phyloP scores from a whole-genome alignment of 257 asterid species.

The Thymus quinquecostatus region DNA sequence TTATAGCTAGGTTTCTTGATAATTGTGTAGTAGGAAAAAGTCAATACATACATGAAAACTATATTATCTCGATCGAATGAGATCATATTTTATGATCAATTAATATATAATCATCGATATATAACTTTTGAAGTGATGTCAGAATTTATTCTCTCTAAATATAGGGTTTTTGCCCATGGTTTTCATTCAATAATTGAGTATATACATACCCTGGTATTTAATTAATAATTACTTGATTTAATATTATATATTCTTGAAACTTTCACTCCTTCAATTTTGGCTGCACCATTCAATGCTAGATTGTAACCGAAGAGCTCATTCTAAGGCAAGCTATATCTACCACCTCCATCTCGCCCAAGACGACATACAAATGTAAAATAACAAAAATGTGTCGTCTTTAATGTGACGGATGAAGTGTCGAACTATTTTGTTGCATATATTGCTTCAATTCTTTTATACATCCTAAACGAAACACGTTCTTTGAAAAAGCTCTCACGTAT shows the following conservation, averaged over 20 bases:
- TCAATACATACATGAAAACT: background rate
- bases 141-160: conserved; percentile 9
- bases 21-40: background rate
- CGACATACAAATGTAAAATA: too few species aligned
- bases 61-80: conserved; percentile 19
- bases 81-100: background rate
- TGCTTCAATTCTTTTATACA: too few species aligned
- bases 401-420: too few species aligned
- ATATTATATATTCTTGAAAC: too few species aligned
- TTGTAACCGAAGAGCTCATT: background rate
- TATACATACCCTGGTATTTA: too few species aligned
- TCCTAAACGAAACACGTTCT: too few species aligned
- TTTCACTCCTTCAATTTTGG: background rate
- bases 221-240: background rate
- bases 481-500: too few species aligned
- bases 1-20: background rate
- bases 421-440: too few species aligned
- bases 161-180: conserved; percentile 27
- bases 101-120: background rate
- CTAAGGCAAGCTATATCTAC: background rate
- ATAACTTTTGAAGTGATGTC: conserved; percentile 19
- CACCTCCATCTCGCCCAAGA: too few species aligned
- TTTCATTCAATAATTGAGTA: conserved; percentile 20
- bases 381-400: too few species aligned
- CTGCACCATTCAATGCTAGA: background rate